phyloP scores from a whole-genome alignment of 179 eudicot genomes.

The Pouteria campechiana region DNA sequence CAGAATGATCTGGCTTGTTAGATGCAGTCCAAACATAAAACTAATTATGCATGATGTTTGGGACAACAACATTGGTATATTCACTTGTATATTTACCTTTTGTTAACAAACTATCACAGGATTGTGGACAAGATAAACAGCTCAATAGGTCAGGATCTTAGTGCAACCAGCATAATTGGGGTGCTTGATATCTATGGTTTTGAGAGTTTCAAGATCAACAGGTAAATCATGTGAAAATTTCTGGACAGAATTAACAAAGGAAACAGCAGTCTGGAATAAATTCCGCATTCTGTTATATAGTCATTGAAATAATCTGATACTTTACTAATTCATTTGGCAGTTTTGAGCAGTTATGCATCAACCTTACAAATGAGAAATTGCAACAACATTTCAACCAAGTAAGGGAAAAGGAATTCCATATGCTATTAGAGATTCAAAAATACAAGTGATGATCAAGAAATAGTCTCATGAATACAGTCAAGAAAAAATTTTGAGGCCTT shows the following conservation, averaged over 20 bases:
- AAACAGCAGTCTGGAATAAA: too few species aligned
- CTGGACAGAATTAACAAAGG: too few species aligned
- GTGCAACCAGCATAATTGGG: conserved; percentile 78
- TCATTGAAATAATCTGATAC: too few species aligned
- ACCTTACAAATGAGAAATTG: conserved; percentile 90
- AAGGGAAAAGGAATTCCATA: conserved; percentile 3
- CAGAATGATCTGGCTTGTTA: too few species aligned
- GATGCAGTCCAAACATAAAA: too few species aligned
- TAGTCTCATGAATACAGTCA: too few species aligned
- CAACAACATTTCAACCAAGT: conserved; percentile 99
- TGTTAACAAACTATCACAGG: conserved; percentile 44
- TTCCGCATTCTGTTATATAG: too few species aligned
- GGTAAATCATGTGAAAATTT: conserved; percentile 25
- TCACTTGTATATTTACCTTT: too few species aligned
- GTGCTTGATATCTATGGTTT: conserved; percentile 98
- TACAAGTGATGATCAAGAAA: too few species aligned
- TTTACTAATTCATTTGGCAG: conserved; percentile 28
- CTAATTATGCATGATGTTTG: too few species aligned
- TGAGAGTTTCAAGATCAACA: conserved; percentile 96
- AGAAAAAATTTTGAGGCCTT: too few species aligned
- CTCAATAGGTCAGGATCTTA: conserved; percentile 91
- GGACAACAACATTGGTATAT: too few species aligned
- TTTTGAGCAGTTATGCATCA: conserved; percentile 96
- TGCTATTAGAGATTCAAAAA: not conserved
- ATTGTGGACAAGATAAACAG: conserved; percentile 88